Conservation (phyloP, 2,329 filamentous ascomycete genomes). For the Trichoderma citrinoviride region DNA sequence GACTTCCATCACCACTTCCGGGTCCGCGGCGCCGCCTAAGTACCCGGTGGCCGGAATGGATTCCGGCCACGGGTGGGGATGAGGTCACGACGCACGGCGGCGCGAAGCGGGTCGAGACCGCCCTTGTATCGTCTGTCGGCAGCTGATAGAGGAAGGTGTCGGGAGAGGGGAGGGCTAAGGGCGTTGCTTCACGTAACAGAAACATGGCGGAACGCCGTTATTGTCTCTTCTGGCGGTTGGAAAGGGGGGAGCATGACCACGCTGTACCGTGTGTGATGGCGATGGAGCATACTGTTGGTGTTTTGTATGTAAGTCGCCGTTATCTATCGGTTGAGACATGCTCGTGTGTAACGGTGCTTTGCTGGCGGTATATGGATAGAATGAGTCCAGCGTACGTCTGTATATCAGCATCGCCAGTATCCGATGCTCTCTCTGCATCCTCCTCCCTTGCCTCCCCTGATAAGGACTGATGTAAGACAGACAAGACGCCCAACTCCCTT, state of each 20-base stretch:
- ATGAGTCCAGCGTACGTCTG: too few relatives aligned
- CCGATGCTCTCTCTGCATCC: not conserved
- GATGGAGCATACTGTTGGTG: not conserved
- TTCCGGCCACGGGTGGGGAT: conserved; percentile 44
- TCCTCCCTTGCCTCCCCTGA: conserved; percentile 24
- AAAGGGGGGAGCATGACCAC: conserved; percentile 9
- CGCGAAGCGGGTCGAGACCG: conserved; percentile 25
- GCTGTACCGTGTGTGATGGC: not conserved
- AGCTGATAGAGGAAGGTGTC: conserved; percentile 23
- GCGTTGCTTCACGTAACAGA: conserved; percentile 30
- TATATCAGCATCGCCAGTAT: not conserved
- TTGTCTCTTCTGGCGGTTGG: not conserved
- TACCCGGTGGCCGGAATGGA: conserved; percentile 48
- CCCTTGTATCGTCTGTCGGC: conserved; percentile 14
- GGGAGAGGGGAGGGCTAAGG: conserved; percentile 11
- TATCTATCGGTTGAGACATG: too few relatives aligned
- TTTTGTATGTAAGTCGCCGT: too few relatives aligned
- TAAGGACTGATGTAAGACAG: conserved; percentile 7
- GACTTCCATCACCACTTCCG: conserved; percentile 24
- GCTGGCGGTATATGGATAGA: too few relatives aligned
- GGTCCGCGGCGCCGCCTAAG: conserved; percentile 41
- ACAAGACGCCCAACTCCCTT: not conserved
- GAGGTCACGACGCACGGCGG: conserved; percentile 25
- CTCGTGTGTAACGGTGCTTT: too few relatives aligned
- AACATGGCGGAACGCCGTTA: conserved; percentile 21